Conservation (phyloP, 2,329 filamentous ascomycete species). For the Ustulina deusta region DNA sequence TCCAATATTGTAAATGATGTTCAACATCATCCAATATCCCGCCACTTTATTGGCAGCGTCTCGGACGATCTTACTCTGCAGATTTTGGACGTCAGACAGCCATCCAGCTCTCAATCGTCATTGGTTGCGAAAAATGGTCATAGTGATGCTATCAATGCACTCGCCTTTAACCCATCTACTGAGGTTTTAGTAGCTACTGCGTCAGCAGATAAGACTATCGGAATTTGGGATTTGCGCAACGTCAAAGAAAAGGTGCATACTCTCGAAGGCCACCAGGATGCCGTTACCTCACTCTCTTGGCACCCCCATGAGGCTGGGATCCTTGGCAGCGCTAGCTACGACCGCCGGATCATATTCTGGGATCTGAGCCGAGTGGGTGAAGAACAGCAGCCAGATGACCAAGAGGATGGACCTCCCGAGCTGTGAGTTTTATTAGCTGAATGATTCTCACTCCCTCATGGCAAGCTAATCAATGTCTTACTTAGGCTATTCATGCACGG, state of each 20-base stretch:
- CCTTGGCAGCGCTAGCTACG: constrained; percentile 90
- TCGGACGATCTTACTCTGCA: constrained; percentile 96
- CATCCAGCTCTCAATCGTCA: constrained; percentile 74
- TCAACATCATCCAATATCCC: constrained; percentile 90
- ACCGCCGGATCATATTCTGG: constrained; percentile 96
- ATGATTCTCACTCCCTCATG: neutral
- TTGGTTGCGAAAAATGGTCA: constrained; percentile 80
- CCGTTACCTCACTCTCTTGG: constrained; percentile 93
- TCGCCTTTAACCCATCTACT: constrained; percentile 93
- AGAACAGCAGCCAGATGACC: constrained; percentile 94
- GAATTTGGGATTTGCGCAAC: constrained; percentile 94
- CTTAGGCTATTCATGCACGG: constrained; percentile 95
- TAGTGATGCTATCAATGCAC: constrained; percentile 91
- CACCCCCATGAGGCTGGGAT: constrained; percentile 91
- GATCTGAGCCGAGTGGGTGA: constrained; percentile 91
- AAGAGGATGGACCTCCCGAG: constrained; percentile 93
- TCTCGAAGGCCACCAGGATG: constrained; percentile 87
- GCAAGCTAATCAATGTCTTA: constrained; percentile 52
- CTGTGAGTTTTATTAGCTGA: constrained; percentile 69
- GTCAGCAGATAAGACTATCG: constrained; percentile 94
- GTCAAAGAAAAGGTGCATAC: constrained; percentile 90
- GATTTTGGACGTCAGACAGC: constrained; percentile 85
- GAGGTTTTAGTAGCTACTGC: constrained; percentile 92
- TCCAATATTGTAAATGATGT: constrained; percentile 95
- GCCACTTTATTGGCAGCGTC: constrained; percentile 88